A percentile compares a stretch with the other conserved stretches of the same genome.
phyloP scores from a whole-genome alignment of 352 stramenopile species.

The Pythium folliculosum region DNA sequence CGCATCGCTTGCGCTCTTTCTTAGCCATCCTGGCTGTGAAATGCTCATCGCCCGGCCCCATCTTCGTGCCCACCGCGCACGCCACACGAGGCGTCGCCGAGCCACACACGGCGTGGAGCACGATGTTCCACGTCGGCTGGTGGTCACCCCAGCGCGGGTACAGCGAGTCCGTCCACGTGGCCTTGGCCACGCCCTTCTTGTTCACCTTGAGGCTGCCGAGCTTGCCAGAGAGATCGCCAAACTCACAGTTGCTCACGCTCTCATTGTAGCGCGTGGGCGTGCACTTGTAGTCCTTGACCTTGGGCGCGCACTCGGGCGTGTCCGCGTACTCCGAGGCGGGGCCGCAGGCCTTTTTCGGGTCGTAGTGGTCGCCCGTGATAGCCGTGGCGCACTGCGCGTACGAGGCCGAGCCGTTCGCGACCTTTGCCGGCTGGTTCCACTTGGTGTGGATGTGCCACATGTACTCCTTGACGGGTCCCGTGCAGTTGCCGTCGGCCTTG shows the following conservation, averaged over 20 bases:
- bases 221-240: conserved; percentile 32
- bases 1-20: neutral
- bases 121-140: conserved; percentile 23
- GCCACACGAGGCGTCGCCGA: conserved; percentile 22
- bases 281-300: conserved; percentile 22
- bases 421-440: conserved; percentile 14
- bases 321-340: conserved; percentile 26
- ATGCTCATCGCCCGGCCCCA: neutral
- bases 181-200: conserved; percentile 10
- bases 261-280: conserved; percentile 14
- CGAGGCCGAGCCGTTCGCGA: conserved; percentile 1
- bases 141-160: conserved; percentile 1
- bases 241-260: conserved; percentile 17
- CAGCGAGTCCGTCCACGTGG: conserved; percentile 6
- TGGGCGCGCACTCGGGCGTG: conserved; percentile 5
- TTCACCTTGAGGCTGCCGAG: conserved; percentile 24
- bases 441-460: conserved; percentile 30
- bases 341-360: conserved; percentile 27
- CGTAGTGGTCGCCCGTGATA: conserved; percentile 31
- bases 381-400: conserved; percentile 20
- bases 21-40: neutral
- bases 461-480: conserved; percentile 20
- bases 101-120: conserved; percentile 29
- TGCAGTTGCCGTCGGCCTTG: conserved; percentile 30
- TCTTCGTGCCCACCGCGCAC: conserved; percentile 12